Base-by-base conservation (phyloP, 2,329 filamentous ascomycete species). In the Fusarium citri region DNA sequence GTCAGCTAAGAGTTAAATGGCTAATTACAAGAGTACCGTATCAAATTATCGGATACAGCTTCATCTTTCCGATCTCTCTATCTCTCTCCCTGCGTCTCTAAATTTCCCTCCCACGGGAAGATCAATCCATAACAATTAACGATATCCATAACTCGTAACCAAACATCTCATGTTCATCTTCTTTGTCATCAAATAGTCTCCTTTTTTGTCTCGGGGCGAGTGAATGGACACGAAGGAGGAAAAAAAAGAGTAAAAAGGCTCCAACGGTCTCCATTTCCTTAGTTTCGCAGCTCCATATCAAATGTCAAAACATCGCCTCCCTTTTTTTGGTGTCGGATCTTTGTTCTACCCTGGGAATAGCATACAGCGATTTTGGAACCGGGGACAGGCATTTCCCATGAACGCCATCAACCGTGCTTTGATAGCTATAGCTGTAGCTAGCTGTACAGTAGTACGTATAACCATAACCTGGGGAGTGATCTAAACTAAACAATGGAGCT, bases 361-460 rank as follows among this genome's bases (percentile, higher is more conserved):
- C 62, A 71, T 63, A 22, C 69, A 65, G 28, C 34, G 20, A 59
- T 48, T 64, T 59, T 43, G 59, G 47, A 45, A 48, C 53, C 20
- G 26, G 40, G 43, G 55, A 59, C 69, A 74, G 64, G 69, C 69
- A 72, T 74, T 62, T 72, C 48, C 68, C 71, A 68, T 69, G 63
- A 45, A 64, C 48, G 46, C 64, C 53, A 59, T 46, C 48, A 62
- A 45, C 67, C 58, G 65, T 63, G 64, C 59, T 70, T 49, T 37
- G 34, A 37, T 37, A 37, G 34, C 34, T 37, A 10, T 37, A 37
- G 34, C 34, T 37, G 2, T 6, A 37, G 34, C 34, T 37, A 37
- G 34, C 34, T 64, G 59, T 48, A 37, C 31, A 28, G 28, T 63
- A 28, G 28, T 63, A 25, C 22, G 22, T 47, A 47, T 37, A 11